These are phyloP conservation scores for Penicillium sp. DNA, from an alignment of 2,329 filamentous ascomycete species.

Conservation along the genomic window DNA sequence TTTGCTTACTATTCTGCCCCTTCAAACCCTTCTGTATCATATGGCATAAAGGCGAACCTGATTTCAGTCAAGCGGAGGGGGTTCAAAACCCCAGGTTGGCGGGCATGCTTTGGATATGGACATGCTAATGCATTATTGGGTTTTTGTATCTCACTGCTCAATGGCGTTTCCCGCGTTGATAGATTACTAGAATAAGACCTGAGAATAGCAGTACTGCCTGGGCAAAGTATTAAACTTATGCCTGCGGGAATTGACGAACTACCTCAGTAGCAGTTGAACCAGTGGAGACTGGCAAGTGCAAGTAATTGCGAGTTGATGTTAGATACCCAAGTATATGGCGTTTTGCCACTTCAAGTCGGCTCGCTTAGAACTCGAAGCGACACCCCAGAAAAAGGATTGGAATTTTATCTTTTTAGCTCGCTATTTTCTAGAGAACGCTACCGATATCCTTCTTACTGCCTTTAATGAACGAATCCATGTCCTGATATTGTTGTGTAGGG, in stretches of 20 bases:
- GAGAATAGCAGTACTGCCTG: neutral
- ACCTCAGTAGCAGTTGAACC: neutral
- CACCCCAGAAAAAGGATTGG: no score
- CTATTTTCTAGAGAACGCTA: no score
- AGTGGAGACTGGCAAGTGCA: neutral
- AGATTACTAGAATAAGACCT: neutral
- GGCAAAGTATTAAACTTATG: neutral
- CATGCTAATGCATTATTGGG: neutral
- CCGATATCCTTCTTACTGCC: no score
- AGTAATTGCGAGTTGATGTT: neutral
- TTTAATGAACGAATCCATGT: neutral
- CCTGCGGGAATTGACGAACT: neutral
- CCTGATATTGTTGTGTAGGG: neutral
- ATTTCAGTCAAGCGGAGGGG: neutral
- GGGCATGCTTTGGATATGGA: neutral
- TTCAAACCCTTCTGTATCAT: slow-evolving; percentile 14
- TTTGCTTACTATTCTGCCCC: neutral
- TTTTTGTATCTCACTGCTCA: neutral
- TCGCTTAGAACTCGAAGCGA: neutral
- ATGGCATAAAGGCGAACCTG: slow-evolving; percentile 11
- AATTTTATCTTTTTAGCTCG: no score
- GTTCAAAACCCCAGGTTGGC: neutral
- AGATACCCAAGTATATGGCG: neutral
- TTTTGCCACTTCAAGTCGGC: neutral
- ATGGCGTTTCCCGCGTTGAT: neutral